Conservation (phyloP, 176 grass and related monocot genomes). For the Avena eriantha region DNA sequence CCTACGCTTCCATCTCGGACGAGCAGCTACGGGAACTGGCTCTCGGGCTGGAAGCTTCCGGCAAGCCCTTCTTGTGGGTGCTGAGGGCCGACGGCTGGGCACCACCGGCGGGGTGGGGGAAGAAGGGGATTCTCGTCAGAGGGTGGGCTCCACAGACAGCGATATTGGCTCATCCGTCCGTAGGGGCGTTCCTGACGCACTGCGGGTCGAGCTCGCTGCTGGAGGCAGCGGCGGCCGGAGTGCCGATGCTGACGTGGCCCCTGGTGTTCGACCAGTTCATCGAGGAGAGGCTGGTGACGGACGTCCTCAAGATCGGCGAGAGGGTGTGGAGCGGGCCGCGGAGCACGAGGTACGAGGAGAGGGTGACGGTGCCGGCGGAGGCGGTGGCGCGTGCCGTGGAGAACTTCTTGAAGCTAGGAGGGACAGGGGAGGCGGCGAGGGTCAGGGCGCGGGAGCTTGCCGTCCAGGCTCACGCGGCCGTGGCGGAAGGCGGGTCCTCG, state of each 20-base stretch:
- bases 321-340: not conserved
- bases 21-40: no score
- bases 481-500: constrained; percentile 6
- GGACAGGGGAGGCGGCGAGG: constrained; percentile 4
- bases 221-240: not conserved
- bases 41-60: no score
- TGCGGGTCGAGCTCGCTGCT: no score
- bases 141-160: no score
- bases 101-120: no score
- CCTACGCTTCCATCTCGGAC: no score
- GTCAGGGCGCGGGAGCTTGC: constrained; percentile 29
- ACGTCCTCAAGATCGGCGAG: not conserved
- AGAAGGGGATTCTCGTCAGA: no score
- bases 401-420: not conserved
- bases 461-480: constrained; percentile 8
- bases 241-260: constrained; percentile 31
- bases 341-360: not conserved
- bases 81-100: no score
- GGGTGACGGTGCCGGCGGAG: not conserved
- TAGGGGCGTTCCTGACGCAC: no score
- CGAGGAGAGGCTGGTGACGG: constrained; percentile 13
- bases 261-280: constrained; percentile 53
- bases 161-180: no score
- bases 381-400: not conserved
- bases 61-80: no score